Evolutionary conservation across 306 rosid genomes (phyloP).

Genomic region (Betula pendula): DNA sequence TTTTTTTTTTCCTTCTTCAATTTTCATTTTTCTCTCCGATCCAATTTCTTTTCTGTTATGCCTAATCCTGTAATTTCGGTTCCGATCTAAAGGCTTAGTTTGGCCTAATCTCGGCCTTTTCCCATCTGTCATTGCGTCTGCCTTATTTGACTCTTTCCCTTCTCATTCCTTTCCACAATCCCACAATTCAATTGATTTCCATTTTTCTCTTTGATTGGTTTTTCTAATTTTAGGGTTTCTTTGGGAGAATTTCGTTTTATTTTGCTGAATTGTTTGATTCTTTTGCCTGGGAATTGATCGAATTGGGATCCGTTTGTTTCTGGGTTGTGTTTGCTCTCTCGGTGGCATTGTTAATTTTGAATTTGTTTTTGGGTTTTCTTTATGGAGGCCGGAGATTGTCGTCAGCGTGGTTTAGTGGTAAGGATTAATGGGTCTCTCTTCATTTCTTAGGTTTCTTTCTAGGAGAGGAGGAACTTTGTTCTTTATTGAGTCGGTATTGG

Average conservation of each 20-base stretch:
- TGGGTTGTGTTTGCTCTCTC: conserved; percentile 24
- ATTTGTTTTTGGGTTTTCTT: conserved; percentile 1
- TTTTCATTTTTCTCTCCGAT: background rate
- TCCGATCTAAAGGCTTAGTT: conserved; percentile 33
- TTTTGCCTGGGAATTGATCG: conserved; percentile 14
- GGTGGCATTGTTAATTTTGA: background rate
- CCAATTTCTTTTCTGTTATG: background rate
- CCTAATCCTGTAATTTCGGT: conserved; percentile 29
- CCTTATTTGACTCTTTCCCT: conserved; percentile 3
- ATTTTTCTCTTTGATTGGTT: background rate
- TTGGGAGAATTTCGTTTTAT: background rate
- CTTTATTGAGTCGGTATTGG: background rate
- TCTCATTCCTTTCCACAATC: background rate
- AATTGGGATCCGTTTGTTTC: conserved; percentile 29
- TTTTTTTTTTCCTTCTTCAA: background rate
- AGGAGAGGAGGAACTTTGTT: background rate
- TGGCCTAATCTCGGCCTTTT: background rate
- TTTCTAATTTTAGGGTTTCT: background rate
- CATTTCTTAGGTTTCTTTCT: background rate
- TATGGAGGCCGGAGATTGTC: conserved; percentile 56
- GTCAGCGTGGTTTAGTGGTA: conserved; percentile 54
- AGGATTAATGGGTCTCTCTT: conserved; percentile 17
- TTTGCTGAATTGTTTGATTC: background rate
- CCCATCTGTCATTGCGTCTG: conserved; percentile 13
- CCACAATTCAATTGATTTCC: background rate